A percentile compares a stretch with the other conserved stretches of the same genome.
Conservation (phyloP, 768 basidiomycete genomes). For the Chalciporus chontae region DNA sequence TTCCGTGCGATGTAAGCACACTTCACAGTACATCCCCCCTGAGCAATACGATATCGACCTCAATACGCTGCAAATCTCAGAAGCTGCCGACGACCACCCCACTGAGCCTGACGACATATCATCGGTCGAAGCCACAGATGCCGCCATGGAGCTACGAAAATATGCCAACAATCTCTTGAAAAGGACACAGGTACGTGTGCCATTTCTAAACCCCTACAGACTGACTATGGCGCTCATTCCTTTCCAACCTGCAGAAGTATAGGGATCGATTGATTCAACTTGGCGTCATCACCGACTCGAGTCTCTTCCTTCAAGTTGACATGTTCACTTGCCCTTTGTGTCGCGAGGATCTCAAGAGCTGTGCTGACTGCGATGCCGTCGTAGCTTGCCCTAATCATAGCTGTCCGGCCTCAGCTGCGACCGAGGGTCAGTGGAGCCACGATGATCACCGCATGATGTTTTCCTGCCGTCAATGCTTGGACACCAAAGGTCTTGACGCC, state of each 20-base stretch:
- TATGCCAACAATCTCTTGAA: not conserved
- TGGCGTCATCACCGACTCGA: not conserved
- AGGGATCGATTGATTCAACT: not conserved
- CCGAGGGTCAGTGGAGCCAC: not conserved
- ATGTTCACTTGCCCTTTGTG: slow-evolving; percentile 3
- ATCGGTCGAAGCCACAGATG: too few species aligned
- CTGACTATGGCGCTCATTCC: too few species aligned
- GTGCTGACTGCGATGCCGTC: not conserved
- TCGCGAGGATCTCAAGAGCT: not conserved
- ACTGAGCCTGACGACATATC: too few species aligned
- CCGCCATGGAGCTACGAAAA: too few species aligned
- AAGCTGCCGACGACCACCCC: too few species aligned
- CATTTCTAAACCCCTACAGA: too few species aligned
- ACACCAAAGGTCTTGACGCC: not conserved
- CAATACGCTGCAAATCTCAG: too few species aligned
- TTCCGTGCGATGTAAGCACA: too few species aligned
- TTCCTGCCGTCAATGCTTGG: slow-evolving; percentile 2
- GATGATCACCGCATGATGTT: not conserved
- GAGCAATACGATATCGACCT: too few species aligned
- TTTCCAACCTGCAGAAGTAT: not conserved
- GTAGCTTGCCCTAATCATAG: not conserved
- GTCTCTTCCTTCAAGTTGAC: not conserved
- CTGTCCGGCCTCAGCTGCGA: not conserved
- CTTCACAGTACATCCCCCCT: too few species aligned
- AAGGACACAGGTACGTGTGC: not conserved